Evolutionary conservation across 164 flowering plant genomes (phyloP).

Genomic region (Vitis cinerea): DNA sequence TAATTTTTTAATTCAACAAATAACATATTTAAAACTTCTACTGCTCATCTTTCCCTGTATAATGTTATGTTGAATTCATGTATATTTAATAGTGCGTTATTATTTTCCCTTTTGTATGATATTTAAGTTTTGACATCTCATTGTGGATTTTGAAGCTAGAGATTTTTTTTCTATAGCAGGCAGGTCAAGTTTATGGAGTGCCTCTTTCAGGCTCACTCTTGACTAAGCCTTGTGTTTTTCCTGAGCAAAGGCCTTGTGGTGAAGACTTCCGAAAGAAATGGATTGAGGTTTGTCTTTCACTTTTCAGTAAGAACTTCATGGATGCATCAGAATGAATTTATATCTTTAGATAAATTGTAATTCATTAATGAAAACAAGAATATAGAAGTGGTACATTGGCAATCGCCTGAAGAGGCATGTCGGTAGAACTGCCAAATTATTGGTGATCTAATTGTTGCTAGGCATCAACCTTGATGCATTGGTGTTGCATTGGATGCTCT

Average conservation of each 20-base stretch:
- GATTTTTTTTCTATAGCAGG: slow-evolving; percentile 46
- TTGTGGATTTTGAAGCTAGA: slow-evolving; percentile 8
- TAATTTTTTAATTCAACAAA: no score
- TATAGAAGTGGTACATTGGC: no score
- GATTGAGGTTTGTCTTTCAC: slow-evolving; percentile 74
- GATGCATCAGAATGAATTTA: not conserved
- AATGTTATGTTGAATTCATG: not conserved
- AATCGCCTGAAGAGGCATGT: no score
- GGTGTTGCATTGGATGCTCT: no score
- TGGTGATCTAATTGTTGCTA: no score
- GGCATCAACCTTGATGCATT: no score
- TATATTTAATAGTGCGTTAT: not conserved
- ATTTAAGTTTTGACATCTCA: not conserved
- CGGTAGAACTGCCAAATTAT: no score
- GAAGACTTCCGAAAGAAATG: slow-evolving; percentile 89
- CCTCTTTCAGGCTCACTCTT: slow-evolving; percentile 78
- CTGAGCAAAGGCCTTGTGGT: slow-evolving; percentile 76
- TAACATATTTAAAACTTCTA: not conserved
- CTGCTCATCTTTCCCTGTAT: not conserved
- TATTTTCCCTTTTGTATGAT: not conserved
- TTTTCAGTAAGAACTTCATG: slow-evolving; percentile 2
- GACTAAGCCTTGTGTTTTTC: slow-evolving; percentile 71
- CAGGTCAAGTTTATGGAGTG: slow-evolving; percentile 97
- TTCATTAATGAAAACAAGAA: no score
- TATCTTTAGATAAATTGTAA: no score